Conservation (phyloP, 495 filamentous ascomycete genomes). For the Xylaria nigripes region DNA sequence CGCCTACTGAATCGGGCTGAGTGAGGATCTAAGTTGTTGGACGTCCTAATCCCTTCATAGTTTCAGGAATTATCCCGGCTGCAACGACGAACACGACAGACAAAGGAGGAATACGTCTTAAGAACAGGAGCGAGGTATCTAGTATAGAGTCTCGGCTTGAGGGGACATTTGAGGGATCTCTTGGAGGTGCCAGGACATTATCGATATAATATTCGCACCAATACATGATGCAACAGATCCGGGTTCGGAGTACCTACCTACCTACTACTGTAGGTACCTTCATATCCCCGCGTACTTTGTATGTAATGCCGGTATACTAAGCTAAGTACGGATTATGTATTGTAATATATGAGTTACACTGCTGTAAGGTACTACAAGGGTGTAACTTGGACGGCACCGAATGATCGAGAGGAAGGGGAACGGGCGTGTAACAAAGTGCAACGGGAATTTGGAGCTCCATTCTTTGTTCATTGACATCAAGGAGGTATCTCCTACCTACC, state of each 20-base stretch:
- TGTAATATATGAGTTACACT: background rate
- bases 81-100: no score
- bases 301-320: background rate
- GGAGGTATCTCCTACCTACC: no score
- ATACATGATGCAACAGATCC: constrained; percentile 11
- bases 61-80: no score
- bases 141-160: no score
- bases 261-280: background rate
- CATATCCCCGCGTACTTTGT: background rate
- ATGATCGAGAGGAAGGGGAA: background rate
- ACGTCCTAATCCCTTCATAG: no score
- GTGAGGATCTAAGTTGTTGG: no score
- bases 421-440: background rate
- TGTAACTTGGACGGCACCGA: background rate
- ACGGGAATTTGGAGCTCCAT: background rate
- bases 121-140: background rate
- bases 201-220: background rate
- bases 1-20: no score
- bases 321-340: no score
- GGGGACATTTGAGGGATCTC: background rate
- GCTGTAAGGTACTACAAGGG: background rate
- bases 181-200: background rate
- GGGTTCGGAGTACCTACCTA: background rate
- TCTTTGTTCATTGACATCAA: background rate
- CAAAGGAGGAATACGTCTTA: no score